Conservation (phyloP, 1,139 yeast species). For the Geotrichum histeridarum region DNA sequence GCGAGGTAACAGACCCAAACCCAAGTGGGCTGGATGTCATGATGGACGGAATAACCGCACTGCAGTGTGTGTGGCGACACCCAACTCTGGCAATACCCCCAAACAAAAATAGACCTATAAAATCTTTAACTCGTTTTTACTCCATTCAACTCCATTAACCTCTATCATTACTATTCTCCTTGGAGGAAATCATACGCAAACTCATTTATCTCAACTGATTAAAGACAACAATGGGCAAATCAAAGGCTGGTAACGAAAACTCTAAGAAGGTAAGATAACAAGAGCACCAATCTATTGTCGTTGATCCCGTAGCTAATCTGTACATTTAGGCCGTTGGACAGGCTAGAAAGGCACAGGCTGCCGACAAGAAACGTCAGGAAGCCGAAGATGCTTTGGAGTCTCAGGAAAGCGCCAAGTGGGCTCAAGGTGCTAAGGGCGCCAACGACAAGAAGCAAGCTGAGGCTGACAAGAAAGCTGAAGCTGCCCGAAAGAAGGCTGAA, state of each 20-base stretch:
- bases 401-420: constrained; percentile 64
- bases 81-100: no score
- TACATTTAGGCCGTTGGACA: constrained; percentile 52
- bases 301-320: background rate
- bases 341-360: constrained; percentile 65
- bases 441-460: constrained; percentile 62
- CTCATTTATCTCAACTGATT: no score
- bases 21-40: no score
- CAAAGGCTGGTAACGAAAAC: constrained; percentile 48
- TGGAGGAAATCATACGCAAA: no score
- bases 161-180: no score
- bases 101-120: no score
- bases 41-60: no score
- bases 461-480: constrained; percentile 40
- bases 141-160: no score
- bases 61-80: no score
- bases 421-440: constrained; percentile 64
- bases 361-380: constrained; percentile 56
- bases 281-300: no score
- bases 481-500: constrained; percentile 41
- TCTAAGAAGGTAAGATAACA: constrained; percentile 43
- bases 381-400: constrained; percentile 47
- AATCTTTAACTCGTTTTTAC: no score
- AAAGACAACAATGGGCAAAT: constrained; percentile 49
- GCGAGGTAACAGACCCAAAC: no score